These are phyloP conservation scores for Lyophyllum semitale DNA, from an alignment of 768 basidiomycete genomes.

Conservation along the genomic window DNA sequence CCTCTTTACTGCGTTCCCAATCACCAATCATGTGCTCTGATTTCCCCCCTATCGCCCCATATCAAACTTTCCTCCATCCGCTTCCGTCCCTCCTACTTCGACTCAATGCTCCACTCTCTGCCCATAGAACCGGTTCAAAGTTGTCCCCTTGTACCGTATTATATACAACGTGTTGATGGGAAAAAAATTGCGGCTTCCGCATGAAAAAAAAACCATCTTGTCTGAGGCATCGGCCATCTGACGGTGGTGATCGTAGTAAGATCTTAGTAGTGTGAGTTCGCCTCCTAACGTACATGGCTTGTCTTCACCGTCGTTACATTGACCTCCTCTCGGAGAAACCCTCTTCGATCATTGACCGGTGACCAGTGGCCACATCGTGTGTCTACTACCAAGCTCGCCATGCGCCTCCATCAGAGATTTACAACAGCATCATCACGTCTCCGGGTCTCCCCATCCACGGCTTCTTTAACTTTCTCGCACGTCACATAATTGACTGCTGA, in stretches of 20 bases:
- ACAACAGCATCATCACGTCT: neutral
- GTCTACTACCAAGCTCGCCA: neutral
- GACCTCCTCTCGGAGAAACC: neutral
- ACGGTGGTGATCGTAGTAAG: too few relatives aligned
- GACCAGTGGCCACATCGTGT: neutral
- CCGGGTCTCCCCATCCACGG: too few relatives aligned
- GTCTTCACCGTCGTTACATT: neutral
- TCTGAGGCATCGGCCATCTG: neutral
- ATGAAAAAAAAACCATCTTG: neutral
- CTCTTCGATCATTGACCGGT: neutral
- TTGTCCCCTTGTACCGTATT: neutral
- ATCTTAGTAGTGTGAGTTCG: too few relatives aligned
- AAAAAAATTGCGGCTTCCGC: neutral
- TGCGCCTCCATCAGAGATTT: neutral
- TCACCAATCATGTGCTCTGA: neutral
- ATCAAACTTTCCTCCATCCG: neutral
- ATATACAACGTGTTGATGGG: neutral
- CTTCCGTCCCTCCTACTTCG: neutral
- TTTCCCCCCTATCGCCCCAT: conserved; percentile 3
- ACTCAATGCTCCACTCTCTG: neutral
- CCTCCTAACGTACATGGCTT: neutral
- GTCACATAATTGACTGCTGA: too few relatives aligned
- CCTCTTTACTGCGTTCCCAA: neutral
- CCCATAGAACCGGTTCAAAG: neutral
- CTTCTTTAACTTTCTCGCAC: too few relatives aligned